Base-by-base conservation (phyloP, 345 rosid species). In the Gossypioides kirkii region DNA sequence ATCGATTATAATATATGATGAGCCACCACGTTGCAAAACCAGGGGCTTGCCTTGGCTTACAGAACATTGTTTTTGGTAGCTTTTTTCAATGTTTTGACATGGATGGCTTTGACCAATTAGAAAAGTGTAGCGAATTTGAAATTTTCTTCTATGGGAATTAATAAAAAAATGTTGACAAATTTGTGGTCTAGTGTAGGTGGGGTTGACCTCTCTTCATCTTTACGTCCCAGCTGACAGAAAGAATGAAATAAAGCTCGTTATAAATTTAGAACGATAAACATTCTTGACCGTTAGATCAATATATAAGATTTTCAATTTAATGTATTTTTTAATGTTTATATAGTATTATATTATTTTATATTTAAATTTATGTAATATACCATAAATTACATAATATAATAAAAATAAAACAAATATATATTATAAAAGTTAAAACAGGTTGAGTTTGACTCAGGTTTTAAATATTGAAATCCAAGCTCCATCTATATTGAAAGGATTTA, bases 41-140 rank as follows among this genome's bases (percentile, higher is more conserved):
- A 63, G 69, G 52, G 69, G n/a, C 69, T 42, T 63, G 17, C 4
- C 14, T 18, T 61, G 68, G 49, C 49, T 41, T 41, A 63, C 8
- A 63, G 68, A 63, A 41, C 68, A 63, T 63, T 41, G 69, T 42
- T 63, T 32, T 63, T 63, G 68, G 16, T 63, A 38, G 6, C 23
- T n/a, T 18, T 53, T 2, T 10, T 10, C 7, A 3, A 9, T 11
- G 5, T 10, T 11, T 10, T 2, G 2, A 3, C 10, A 8, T 14
- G n/a, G 47, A 10, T 18, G 22, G 45, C 26, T 42, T 63, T 63
- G 69, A 63, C 69, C 14, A 32, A 8, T 17, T 61, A 17, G 66
- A 1, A 8, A 8, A 36, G 2, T 8, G 62, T 58, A 3, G 12
- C 11, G 6, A 61, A 58, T 3, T 3, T 61, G 12, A 17, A 61